phyloP scores from a whole-genome alignment of 306 rosid species.

The Malus asiatica region DNA sequence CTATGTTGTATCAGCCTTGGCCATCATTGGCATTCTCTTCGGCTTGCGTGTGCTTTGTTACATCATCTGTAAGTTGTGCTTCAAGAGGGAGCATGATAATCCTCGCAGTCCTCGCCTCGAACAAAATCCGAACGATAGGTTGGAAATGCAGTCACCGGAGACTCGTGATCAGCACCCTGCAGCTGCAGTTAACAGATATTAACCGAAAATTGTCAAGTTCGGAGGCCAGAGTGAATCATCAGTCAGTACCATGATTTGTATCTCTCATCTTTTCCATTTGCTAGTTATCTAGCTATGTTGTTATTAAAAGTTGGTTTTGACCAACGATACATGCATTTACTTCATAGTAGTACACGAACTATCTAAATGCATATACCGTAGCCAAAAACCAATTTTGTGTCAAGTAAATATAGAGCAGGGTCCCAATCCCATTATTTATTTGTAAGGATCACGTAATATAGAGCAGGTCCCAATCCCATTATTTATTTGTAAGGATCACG shows the following conservation, averaged over 20 bases:
- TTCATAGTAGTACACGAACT: too few species aligned
- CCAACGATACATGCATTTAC: too few species aligned
- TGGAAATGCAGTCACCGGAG: slow-evolving; percentile 13
- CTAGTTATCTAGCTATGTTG: neutral
- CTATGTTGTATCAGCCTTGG: slow-evolving; percentile 28
- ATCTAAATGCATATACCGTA: too few species aligned
- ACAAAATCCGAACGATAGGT: neutral
- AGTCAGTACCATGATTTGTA: neutral
- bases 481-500: too few species aligned
- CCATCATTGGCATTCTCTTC: slow-evolving; percentile 31
- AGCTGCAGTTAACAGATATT: neutral
- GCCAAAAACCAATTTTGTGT: too few species aligned
- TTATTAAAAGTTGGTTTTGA: too few species aligned
- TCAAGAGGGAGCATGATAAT: neutral
- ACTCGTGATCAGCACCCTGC: neutral
- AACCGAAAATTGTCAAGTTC: neutral
- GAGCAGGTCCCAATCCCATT: too few species aligned
- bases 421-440: too few species aligned
- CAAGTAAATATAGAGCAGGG: too few species aligned
- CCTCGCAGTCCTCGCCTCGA: neutral
- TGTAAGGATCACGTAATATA: too few species aligned
- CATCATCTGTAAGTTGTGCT: slow-evolving; percentile 5
- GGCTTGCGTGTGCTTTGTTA: slow-evolving; percentile 24
- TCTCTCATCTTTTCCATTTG: neutral
- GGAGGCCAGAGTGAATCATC: neutral